These are phyloP conservation scores for Perkinsus marinus DNA, from an alignment of 169 alveolate genomes.

Conservation along the genomic window DNA sequence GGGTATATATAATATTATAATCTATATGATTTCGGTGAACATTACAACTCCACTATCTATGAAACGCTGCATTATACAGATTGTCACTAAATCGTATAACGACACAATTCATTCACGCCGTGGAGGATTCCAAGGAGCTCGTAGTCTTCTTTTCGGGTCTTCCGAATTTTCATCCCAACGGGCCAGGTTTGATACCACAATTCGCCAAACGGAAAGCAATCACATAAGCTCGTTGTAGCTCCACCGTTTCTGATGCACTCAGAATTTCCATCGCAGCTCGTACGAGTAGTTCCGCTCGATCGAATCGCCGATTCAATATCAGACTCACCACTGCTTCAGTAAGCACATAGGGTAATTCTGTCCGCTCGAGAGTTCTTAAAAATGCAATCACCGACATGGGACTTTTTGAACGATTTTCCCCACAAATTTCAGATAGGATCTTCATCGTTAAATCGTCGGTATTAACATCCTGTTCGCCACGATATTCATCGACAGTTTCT, in stretches of 20 bases:
- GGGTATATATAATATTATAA: no score
- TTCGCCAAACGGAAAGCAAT: background rate
- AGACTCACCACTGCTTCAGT: background rate
- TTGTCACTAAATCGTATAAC: background rate
- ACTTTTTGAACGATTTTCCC: background rate
- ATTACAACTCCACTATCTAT: no score
- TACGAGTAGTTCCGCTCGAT: background rate
- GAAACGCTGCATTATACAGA: no score
- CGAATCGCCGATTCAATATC: background rate
- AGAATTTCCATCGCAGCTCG: background rate
- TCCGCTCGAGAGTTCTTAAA: background rate
- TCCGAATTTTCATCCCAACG: background rate
- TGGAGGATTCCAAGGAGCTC: background rate
- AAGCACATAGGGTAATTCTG: background rate
- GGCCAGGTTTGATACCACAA: background rate
- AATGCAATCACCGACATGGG: background rate
- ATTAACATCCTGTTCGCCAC: background rate
- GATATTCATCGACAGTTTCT: background rate
- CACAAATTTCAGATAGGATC: background rate
- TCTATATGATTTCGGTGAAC: no score
- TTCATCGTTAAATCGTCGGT: background rate
- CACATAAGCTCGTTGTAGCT: background rate
- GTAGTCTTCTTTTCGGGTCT: background rate
- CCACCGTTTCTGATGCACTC: background rate
- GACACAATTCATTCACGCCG: background rate